phyloP scores from a whole-genome alignment of 2,329 filamentous ascomycete species.

The Exophiala dermatitidis region DNA sequence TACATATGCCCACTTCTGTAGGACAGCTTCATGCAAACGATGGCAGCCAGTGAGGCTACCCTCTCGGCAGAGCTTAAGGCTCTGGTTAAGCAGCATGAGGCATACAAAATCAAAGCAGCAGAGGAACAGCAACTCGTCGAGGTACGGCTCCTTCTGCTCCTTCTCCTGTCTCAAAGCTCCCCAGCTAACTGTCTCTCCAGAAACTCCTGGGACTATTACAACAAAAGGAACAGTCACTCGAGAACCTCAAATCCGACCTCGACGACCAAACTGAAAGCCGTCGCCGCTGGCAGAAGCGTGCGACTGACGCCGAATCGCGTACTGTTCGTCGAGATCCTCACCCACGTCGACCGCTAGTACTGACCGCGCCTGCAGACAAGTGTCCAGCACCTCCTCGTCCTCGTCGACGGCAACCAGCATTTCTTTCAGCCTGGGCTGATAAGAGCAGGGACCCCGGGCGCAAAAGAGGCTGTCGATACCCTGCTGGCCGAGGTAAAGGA shows the following conservation, averaged over 20 bases:
- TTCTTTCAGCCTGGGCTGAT: conserved; percentile 17
- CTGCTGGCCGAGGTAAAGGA: conserved; percentile 15
- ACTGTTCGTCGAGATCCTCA: conserved; percentile 6
- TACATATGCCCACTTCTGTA: not conserved
- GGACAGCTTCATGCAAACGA: not conserved
- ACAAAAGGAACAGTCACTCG: conserved; percentile 7
- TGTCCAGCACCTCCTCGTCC: conserved; percentile 19
- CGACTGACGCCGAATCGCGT: conserved; percentile 14
- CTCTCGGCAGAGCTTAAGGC: conserved; percentile 2
- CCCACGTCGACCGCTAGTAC: not conserved
- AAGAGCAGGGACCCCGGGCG: conserved; percentile 10
- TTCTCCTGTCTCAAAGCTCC: not conserved
- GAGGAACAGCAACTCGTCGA: conserved; percentile 12
- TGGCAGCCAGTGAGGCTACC: conserved; percentile 5
- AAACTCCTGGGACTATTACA: conserved; percentile 9
- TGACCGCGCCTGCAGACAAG: conserved; percentile 10
- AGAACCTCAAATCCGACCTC: conserved; percentile 17
- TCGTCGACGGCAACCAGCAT: conserved; percentile 21
- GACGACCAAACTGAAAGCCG: conserved; percentile 19
- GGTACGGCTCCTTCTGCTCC: not conserved
- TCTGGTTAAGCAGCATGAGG: conserved; percentile 6
- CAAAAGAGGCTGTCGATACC: conserved; percentile 7
- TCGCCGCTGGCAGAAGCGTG: conserved; percentile 20
- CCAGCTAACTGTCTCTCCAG: conserved; percentile 1
- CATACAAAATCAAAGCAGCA: conserved; percentile 8